phyloP scores from a whole-genome alignment of 2,329 filamentous ascomycete species.

The Cryphonectria radicalis region DNA sequence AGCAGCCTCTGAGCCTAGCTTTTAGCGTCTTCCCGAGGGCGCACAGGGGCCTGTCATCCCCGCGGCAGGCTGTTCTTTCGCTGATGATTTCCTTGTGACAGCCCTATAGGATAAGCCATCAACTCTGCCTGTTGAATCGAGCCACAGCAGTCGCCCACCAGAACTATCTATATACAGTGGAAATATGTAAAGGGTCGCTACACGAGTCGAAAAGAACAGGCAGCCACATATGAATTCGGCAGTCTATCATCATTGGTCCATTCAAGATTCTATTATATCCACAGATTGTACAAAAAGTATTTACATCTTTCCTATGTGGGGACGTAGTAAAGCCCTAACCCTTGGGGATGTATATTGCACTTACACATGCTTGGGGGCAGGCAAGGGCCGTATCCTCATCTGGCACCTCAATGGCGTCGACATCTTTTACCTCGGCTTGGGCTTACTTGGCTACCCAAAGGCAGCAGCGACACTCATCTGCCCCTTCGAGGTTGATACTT shows the following conservation, averaged over 20 bases:
- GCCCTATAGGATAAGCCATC: not conserved
- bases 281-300: not conserved
- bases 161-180: not conserved
- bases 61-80: not conserved
- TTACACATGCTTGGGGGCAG: not conserved
- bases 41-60: not conserved
- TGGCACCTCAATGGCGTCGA: constrained; percentile 21
- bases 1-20: not conserved
- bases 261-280: not conserved
- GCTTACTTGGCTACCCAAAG: not conserved
- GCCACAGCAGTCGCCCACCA: not conserved
- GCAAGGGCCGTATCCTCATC: constrained; percentile 11
- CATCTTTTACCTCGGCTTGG: constrained; percentile 5
- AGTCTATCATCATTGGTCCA: not conserved
- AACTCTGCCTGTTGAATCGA: no score
- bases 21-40: not conserved
- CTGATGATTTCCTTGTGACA: not conserved
- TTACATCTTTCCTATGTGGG: not conserved
- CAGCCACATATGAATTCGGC: not conserved
- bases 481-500: not conserved
- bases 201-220: not conserved
- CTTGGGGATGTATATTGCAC: not conserved
- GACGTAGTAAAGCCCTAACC: not conserved
- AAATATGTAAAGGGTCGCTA: no score
- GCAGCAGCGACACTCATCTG: not conserved